These are phyloP conservation scores for Citrus australasica DNA, from an alignment of 345 rosid genomes.

Conservation along the genomic window DNA sequence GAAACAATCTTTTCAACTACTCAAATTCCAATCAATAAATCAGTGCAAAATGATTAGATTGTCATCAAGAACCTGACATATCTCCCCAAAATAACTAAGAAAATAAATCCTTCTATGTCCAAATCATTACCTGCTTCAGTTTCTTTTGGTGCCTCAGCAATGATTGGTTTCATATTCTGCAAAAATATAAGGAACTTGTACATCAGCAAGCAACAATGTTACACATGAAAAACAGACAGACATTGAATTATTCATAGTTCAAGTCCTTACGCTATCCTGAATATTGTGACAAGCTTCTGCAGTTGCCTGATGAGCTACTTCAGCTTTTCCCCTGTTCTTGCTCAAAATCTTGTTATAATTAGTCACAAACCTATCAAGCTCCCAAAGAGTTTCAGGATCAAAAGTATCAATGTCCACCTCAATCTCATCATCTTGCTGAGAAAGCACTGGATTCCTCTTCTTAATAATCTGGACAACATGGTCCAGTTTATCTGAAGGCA, in stretches of 20 bases:
- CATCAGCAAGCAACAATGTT: conserved; percentile 4
- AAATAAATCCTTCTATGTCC: background rate
- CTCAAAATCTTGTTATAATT: conserved; percentile 39
- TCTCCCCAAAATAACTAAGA: background rate
- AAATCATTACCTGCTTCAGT: conserved; percentile 33
- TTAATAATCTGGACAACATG: conserved; percentile 76
- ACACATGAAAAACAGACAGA: background rate
- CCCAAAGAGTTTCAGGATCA: conserved; percentile 87
- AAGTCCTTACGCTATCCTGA: conserved; percentile 43
- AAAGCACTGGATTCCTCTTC: conserved; percentile 65
- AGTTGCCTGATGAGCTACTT: conserved; percentile 30
- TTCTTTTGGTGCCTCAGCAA: conserved; percentile 23
- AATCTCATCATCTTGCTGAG: conserved; percentile 81
- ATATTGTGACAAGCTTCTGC: conserved; percentile 34
- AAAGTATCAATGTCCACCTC: conserved; percentile 86
- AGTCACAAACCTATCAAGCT: conserved; percentile 61
- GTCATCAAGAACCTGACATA: background rate
- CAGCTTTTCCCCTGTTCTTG: conserved; percentile 43
- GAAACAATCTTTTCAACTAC: conserved; percentile 23
- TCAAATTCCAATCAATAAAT: conserved; percentile 12
- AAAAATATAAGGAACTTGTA: background rate
- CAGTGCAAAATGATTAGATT: background rate
- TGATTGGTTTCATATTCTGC: conserved; percentile 30
- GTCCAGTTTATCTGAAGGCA: conserved; percentile 80
- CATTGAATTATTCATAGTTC: conserved; percentile 7